Percentiles rank a stretch among this genome's conserved stretches.
Conservation (phyloP, 2,329 filamentous ascomycete genomes). For the Xylariales sp. region DNA sequence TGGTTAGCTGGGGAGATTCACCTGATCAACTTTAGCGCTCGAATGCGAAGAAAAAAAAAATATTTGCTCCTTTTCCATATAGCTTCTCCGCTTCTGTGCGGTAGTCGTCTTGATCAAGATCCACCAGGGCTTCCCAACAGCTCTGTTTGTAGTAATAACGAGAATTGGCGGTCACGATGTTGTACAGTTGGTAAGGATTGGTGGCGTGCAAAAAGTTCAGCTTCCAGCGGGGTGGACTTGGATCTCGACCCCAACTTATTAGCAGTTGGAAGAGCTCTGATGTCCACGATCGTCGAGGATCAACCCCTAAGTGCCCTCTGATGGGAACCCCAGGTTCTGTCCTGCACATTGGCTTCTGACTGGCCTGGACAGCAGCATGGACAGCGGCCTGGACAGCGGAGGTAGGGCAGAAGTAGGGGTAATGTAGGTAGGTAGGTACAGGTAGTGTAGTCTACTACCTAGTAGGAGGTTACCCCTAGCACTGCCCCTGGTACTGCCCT, state of each 20-base stretch:
- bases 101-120: conserved; percentile 3
- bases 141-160: conserved; percentile 17
- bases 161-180: conserved; percentile 32
- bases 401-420: too few species aligned
- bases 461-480: too few species aligned
- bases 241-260: conserved; percentile 23
- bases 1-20: neutral
- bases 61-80: neutral
- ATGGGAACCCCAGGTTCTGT: neutral
- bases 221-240: conserved; percentile 22
- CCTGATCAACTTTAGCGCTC: neutral
- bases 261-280: conserved; percentile 3
- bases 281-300: neutral
- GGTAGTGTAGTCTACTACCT: neutral
- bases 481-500: neutral
- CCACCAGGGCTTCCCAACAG: conserved; percentile 15
- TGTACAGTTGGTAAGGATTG: conserved; percentile 7
- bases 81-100: conserved; percentile 22
- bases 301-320: neutral
- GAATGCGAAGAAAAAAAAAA: neutral
- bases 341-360: neutral
- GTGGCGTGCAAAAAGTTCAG: conserved; percentile 17
- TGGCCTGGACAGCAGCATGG: neutral
- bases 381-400: too few species aligned
- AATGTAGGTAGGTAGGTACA: too few species aligned